Evolutionary conservation across 1,284 basidiomycete genomes (phyloP).

Genomic region (Fomitopsis palustris): DNA sequence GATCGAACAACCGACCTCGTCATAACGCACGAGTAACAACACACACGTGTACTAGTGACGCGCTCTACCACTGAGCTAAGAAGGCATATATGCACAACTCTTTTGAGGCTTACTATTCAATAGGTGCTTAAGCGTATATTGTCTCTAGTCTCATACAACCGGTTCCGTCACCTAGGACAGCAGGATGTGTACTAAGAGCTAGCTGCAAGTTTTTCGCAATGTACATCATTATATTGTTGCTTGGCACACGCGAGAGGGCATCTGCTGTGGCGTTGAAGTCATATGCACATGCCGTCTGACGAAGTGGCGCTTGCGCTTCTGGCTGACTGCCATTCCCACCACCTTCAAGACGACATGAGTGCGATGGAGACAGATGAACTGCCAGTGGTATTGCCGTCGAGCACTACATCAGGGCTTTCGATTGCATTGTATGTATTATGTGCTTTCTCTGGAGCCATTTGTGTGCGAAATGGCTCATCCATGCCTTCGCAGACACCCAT

Average conservation of each 20-base stretch:
- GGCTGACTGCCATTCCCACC: not conserved
- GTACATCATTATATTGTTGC: too few relatives aligned
- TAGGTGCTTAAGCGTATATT: too few relatives aligned
- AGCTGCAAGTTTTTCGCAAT: too few relatives aligned
- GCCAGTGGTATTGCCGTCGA: constrained; percentile 66
- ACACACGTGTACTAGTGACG: not conserved
- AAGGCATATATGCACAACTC: not conserved
- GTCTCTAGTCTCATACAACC: too few relatives aligned
- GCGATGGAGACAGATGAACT: constrained; percentile 77
- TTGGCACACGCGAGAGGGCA: too few relatives aligned
- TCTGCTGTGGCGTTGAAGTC: too few relatives aligned
- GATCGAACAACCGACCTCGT: constrained; percentile 16
- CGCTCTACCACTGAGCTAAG: not conserved
- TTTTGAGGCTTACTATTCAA: too few relatives aligned
- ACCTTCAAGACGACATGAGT: constrained; percentile 38
- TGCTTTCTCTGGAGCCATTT: too few relatives aligned
- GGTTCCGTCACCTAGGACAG: too few relatives aligned
- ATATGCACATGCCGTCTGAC: too few relatives aligned
- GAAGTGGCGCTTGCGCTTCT: too few relatives aligned
- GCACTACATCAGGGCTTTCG: constrained; percentile 65
- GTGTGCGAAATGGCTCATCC: constrained; percentile 7
- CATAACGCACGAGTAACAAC: not conserved
- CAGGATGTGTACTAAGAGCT: too few relatives aligned
- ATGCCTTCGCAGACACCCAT: constrained; percentile 69
- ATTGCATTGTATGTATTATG: constrained; percentile 59